Evolutionary conservation across 345 rosid species (phyloP), one percentile per base, ranked within the genome.

Genomic region (Luvunga scandens): DNA sequence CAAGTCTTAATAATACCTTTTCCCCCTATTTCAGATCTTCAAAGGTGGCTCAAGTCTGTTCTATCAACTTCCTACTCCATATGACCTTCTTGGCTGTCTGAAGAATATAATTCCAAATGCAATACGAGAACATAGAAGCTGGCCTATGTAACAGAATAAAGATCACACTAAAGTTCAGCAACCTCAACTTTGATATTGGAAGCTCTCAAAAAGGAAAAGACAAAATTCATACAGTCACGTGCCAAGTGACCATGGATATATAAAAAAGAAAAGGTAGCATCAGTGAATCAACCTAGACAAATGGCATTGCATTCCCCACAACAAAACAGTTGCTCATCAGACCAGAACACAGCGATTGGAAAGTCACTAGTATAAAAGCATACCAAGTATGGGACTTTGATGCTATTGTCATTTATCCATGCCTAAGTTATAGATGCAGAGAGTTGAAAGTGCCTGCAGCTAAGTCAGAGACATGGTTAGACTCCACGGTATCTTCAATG

Each of bases 21-120:
- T 71, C 28, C 30, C 56, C 33, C 56, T 42, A 68, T 42, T 25
- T 50, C 72, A 8, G 72, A 68, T 42, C 22, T 42, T 13, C 22
- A 50, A 42, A 69, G 55, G 57, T 18, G 38, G 34, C 30, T 68
- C 78, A 74, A 45, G 57, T 77, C 69, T 64, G 64, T 71, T 71
- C 30, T 36, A 71, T 56, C 68, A 71, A 59, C 12, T 38, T 42
- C 60, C 73, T 71, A 39, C 24, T 1, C 66, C 30, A 31, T 68
- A 45, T 25, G 64, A 14, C 18, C 60, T 66, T 68, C 42, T 61
- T 18, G 36, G 69, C 27, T 39, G 38, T 21, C 70, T 1, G 28
- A 21, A 27, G 31, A 61, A 61, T 18, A 65, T 61, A 25, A 31
- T 12, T 30, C 10, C 45, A 63, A 64, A 48, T 13, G 53, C 57